A percentile compares a stretch with the other conserved stretches of the same genome.
These are phyloP conservation scores for Astrothelium subdiscretum DNA, from an alignment of 495 filamentous ascomycete genomes.

Conservation along the genomic window DNA sequence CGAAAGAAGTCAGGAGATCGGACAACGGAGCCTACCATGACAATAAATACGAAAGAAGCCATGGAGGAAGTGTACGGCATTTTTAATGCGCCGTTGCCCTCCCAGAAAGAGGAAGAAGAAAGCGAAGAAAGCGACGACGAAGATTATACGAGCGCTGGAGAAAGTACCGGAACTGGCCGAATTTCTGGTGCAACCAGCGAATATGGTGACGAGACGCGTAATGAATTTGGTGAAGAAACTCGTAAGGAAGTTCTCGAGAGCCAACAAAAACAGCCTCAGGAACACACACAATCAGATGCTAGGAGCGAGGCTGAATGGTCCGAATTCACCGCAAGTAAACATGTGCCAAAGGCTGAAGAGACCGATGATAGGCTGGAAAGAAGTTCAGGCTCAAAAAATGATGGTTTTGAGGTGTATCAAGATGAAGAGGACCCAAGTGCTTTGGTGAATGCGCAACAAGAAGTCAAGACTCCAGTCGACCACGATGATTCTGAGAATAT, in stretches of 20 bases:
- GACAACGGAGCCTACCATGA: slow-evolving; percentile 78
- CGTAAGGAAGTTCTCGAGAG: slow-evolving; percentile 27
- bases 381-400: not conserved
- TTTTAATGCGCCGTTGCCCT: slow-evolving; percentile 81
- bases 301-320: slow-evolving; percentile 74
- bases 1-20: slow-evolving; percentile 49
- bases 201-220: slow-evolving; percentile 49
- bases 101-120: slow-evolving; percentile 26
- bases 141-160: slow-evolving; percentile 70
- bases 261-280: slow-evolving; percentile 23
- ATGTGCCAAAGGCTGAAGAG: slow-evolving; percentile 45
- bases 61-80: slow-evolving; percentile 96
- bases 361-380: slow-evolving; percentile 8
- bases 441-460: not conserved
- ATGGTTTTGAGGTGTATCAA: slow-evolving; percentile 7
- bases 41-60: slow-evolving; percentile 84
- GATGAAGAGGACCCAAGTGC: slow-evolving; percentile 8
- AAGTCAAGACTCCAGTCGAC: slow-evolving; percentile 25
- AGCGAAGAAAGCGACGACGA: slow-evolving; percentile 43
- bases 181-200: slow-evolving; percentile 51
- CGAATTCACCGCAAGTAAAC: slow-evolving; percentile 64
- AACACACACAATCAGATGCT: slow-evolving; percentile 25
- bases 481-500: slow-evolving; percentile 20
- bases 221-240: slow-evolving; percentile 33
- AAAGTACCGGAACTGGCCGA: slow-evolving; percentile 67